phyloP scores from a whole-genome alignment of 495 filamentous ascomycete genomes.

The Tuber calosporum region DNA sequence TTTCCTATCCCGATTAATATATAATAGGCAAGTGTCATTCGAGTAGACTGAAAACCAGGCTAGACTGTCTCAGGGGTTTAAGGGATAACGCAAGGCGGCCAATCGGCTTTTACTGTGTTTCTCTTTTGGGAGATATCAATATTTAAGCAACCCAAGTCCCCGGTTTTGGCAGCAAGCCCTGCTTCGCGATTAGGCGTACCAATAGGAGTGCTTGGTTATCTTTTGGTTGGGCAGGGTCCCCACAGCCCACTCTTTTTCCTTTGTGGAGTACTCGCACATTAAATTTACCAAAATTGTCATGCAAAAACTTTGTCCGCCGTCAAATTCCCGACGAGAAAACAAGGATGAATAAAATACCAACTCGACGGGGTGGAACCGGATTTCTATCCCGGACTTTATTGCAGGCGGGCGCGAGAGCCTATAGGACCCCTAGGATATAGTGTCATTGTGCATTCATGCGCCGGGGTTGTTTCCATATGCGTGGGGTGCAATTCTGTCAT shows the following conservation, averaged over 20 bases:
- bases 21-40: too few relatives aligned
- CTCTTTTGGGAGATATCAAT: not conserved
- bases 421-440: not conserved
- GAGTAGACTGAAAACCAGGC: too few relatives aligned
- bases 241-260: not conserved
- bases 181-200: not conserved
- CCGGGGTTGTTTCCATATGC: not conserved
- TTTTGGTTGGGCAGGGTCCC: not conserved
- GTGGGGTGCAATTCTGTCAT: not conserved
- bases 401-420: not conserved
- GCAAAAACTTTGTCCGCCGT: not conserved
- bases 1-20: too few relatives aligned
- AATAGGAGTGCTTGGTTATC: too few relatives aligned
- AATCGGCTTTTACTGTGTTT: not conserved
- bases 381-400: not conserved
- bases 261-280: too few relatives aligned
- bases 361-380: not conserved
- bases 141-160: not conserved
- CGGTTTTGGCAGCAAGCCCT: not conserved
- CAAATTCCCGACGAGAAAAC: not conserved
- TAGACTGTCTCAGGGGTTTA: too few relatives aligned
- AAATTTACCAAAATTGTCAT: not conserved
- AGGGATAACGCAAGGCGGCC: not conserved
- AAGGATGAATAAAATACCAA: not conserved
- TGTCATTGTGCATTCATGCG: not conserved